These are phyloP conservation scores for Elsinoe batatas DNA, from an alignment of 2,329 filamentous ascomycete genomes.

Conservation along the genomic window DNA sequence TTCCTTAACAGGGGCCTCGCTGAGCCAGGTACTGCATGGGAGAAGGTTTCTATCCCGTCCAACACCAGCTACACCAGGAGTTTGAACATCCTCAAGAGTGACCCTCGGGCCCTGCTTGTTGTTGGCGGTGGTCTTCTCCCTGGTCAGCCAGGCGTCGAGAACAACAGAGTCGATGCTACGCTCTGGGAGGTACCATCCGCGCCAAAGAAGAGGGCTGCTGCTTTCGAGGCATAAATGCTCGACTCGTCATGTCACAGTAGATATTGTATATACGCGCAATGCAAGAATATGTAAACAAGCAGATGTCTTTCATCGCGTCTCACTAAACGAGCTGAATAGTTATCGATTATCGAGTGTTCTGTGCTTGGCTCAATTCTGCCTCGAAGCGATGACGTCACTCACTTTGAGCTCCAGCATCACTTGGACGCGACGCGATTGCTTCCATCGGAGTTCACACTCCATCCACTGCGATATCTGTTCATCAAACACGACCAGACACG, in stretches of 20 bases:
- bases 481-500: not conserved
- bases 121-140: slow-evolving; percentile 28
- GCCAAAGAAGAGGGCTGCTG: slow-evolving; percentile 9
- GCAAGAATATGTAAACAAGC: not conserved
- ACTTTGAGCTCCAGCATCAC: not conserved
- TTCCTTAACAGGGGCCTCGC: slow-evolving; percentile 41
- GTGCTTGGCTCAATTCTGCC: no score
- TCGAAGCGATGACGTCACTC: not conserved
- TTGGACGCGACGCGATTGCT: not conserved
- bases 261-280: not conserved
- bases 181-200: slow-evolving; percentile 12
- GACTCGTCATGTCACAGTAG: not conserved
- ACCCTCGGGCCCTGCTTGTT: slow-evolving; percentile 32
- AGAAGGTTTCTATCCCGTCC: slow-evolving; percentile 34
- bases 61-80: slow-evolving; percentile 37
- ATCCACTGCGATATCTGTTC: not conserved
- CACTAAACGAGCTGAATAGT: not conserved
- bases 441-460: not conserved
- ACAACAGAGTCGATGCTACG: slow-evolving; percentile 20
- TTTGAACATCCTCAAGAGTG: slow-evolving; percentile 36
- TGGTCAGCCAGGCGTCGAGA: slow-evolving; percentile 17
- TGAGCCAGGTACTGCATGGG: slow-evolving; percentile 34
- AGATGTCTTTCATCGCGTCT: not conserved
- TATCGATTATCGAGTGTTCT: no score
- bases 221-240: slow-evolving; percentile 5